A percentile compares a stretch with the other conserved stretches of the same genome.
Conservation (phyloP, 768 basidiomycete genomes). For the Coprinopsis marcescibilis region DNA sequence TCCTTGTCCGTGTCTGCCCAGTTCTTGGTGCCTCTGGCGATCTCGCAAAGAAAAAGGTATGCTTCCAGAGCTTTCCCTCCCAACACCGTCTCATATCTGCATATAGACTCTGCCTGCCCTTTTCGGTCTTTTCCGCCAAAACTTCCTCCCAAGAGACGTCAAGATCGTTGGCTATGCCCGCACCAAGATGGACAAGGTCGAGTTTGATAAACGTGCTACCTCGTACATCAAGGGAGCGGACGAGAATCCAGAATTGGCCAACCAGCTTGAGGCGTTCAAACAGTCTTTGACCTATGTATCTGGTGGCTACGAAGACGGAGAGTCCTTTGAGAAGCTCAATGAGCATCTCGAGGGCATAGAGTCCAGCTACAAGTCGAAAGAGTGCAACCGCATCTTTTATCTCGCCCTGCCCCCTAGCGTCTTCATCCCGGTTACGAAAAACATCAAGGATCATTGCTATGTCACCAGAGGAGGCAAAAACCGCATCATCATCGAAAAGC, state of each 20-base stretch:
- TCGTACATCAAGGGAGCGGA: slow-evolving; percentile 80
- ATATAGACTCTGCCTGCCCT: slow-evolving; percentile 89
- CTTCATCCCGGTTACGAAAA: slow-evolving; percentile 83
- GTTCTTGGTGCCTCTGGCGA: slow-evolving; percentile 97
- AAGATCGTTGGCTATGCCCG: slow-evolving; percentile 96
- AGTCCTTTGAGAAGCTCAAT: slow-evolving; percentile 73
- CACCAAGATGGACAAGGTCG: slow-evolving; percentile 84
- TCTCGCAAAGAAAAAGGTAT: slow-evolving; percentile 96
- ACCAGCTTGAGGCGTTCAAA: slow-evolving; percentile 81
- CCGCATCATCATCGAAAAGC: slow-evolving; percentile 97
- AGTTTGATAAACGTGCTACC: slow-evolving; percentile 80
- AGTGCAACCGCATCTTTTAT: slow-evolving; percentile 86
- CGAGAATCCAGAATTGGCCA: slow-evolving; percentile 49
- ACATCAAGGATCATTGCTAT: slow-evolving; percentile 81
- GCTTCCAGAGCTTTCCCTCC: slow-evolving; percentile 9
- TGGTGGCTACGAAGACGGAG: slow-evolving; percentile 83
- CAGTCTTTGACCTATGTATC: slow-evolving; percentile 72
- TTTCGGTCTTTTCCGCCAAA: slow-evolving; percentile 79
- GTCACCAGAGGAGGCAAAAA: slow-evolving; percentile 61
- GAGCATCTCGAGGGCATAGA: slow-evolving; percentile 77
- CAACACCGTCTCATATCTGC: slow-evolving; percentile 9
- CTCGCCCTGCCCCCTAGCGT: slow-evolving; percentile 97
- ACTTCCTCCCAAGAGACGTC: slow-evolving; percentile 74
- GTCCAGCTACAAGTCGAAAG: slow-evolving; percentile 52
- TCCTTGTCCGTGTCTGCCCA: slow-evolving; percentile 21